phyloP scores from a whole-genome alignment of 371 early-diverging fungal genomes.

The Lichtheimia ornata region DNA sequence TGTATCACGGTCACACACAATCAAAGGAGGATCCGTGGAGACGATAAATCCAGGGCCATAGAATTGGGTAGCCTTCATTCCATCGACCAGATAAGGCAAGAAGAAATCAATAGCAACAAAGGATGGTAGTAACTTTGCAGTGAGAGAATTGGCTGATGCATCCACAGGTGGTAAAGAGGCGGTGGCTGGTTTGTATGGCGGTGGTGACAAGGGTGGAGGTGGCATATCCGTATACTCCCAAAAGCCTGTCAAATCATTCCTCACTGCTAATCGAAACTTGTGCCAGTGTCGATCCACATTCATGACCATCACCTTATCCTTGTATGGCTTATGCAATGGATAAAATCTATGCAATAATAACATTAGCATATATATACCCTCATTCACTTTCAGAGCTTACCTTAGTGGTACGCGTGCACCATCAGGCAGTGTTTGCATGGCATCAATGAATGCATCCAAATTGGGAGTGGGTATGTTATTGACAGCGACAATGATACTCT shows the following conservation, averaged over 20 bases:
- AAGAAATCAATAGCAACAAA: conserved; percentile 72
- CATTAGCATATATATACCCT: not conserved
- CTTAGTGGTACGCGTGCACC: conserved; percentile 77
- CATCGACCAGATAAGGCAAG: conserved; percentile 70
- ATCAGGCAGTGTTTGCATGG: conserved; percentile 70
- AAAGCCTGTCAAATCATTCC: conserved; percentile 79
- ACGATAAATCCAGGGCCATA: conserved; percentile 78
- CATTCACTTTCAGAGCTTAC: not conserved
- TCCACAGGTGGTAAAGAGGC: conserved; percentile 65
- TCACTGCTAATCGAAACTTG: conserved; percentile 68
- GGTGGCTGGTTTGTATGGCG: conserved; percentile 53
- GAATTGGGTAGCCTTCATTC: conserved; percentile 63
- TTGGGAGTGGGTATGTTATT: conserved; percentile 75
- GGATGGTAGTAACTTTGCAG: conserved; percentile 64
- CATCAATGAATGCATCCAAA: conserved; percentile 75
- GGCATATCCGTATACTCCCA: conserved; percentile 82
- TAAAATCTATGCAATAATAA: conserved; percentile 52
- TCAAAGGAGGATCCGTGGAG: conserved; percentile 65
- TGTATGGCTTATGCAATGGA: conserved; percentile 66
- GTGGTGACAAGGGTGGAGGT: conserved; percentile 50
- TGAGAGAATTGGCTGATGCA: conserved; percentile 50
- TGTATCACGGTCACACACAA: conserved; percentile 77
- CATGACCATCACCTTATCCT: conserved; percentile 75
- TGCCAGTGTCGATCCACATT: conserved; percentile 85
- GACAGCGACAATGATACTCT: conserved; percentile 65